Evolutionary conservation across 176 grass and related monocot genomes (phyloP), one percentile per base, ranked within the genome.

Genomic region (Carex cristatella): DNA sequence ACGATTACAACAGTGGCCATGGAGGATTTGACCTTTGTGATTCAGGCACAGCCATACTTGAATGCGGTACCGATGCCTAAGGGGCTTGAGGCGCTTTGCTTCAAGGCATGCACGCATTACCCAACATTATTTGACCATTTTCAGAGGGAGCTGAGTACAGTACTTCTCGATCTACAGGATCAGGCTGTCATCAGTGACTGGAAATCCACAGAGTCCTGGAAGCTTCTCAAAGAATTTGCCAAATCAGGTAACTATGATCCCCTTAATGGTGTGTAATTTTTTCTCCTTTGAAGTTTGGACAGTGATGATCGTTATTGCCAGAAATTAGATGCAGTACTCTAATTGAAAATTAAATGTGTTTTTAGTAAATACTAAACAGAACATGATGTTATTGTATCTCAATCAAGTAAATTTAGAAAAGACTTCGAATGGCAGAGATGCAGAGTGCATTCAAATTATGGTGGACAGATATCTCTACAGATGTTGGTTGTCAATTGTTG

Each of bases 71-170:
- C 95, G 44, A 94, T 94, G 92, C 93, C 95, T 23, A 87, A 94
- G 83, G 95, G 95, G 16, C 92, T 93, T 5, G 95, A 98, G 87
- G 83, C 93, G 19, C 87, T 98, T 63, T 98, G 95, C 80, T 89
- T 98, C 89, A 98, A 98, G 88, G 93, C 93, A 51, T 94, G 91
- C 80, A 93, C 93, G 13, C 95, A 98, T 88, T 93, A 94, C 60
- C 95, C 93, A 23, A 98, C 95, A 28, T 91, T 94, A 19, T 94
- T 93, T 59, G 91, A 98, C 75, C 95, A 94, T 84, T 98, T 98
- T 87, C 95, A 98, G 83, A 86, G 91, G 4, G 95, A 94, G 86
- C 93, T 98, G 76, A 88, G 91, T n/a, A 86, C 83, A 48, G 86
- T 93, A 33, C 81, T 98, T 11, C 28, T 90, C 18, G 44, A 75